Base-by-base conservation (phyloP, 1,284 basidiomycete species). In the Ceratorhiza oryzae-sativae region DNA sequence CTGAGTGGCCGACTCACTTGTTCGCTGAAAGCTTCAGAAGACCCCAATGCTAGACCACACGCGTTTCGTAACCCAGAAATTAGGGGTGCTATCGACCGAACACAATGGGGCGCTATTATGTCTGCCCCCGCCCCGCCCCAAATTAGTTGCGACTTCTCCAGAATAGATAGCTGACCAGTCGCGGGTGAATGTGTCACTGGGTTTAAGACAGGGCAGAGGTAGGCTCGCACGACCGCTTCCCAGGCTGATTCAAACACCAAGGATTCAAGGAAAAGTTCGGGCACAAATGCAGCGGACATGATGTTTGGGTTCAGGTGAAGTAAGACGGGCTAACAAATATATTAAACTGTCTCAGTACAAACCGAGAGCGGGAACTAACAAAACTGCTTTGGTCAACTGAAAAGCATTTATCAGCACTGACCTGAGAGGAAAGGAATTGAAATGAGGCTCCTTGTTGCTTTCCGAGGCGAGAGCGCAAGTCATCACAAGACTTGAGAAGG, bases 351-450 rank as follows among this genome's bases (percentile, higher is more conserved):
- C 67, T 70, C 67, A 70, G 67, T 70, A 70, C 67, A 70, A 58
- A 34, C 49, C 59, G 55, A 70, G 30, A 36, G 72, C 27, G 61
- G 49, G 61, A 73, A 62, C 73, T 30, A 72, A 76, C 70, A 71
- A 76, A 72, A 60, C 67, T 25, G 39, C 34, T 72, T 75, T 74
- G 58, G 75, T 27, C 34, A 72, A 71, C 39, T 30, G 32, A 71
- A 74, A 72, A 65, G 39, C 71, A 71, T 73, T 32, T 71, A 71
- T 76, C 65, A 74, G 75, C 72, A 80, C 83, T 80, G 71, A 86
- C 85, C 83, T 84, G 82, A 72, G 77, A 76, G 56, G 78, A 73
- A 75, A 82, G 75, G 75, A 82, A 80, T 73, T 77, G 77, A 72
- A 77, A 77, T 74, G 81, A 76, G 36, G 80, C 75, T 75, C 77